Evolutionary conservation across 2,329 filamentous ascomycete species (phyloP), one percentile per base, ranked within the genome.

Genomic region (Aspergillus brasiliensis): DNA sequence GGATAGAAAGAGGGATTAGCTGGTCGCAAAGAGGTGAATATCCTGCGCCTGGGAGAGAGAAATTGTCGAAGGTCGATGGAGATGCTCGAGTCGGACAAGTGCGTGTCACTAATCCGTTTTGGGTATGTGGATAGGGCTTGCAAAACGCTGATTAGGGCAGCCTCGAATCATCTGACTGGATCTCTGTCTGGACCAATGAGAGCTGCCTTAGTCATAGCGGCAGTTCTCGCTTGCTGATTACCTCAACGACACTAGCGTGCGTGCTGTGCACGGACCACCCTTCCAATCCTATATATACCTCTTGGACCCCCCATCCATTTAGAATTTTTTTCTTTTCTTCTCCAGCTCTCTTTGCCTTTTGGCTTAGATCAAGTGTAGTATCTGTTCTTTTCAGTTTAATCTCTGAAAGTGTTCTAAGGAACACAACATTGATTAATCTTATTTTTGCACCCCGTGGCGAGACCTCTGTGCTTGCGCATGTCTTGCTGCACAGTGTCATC

Each of bases 371-470:
- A 92, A 91, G 88, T 92, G 88, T 91, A 92, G 89, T 92, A 92
- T 91, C 89, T 91, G 89, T 92, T 93, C 90, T 92, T 92, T 90
- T 91, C 88, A 93, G 90, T 92, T 92, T 93, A 92, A 92, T 92
- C 88, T 90, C 90, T 93, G 89, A 89, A 91, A 92, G 84, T 84
- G 83, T 82, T 83, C 87, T 85, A 90, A 81, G 83, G 86, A 82
- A 82, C 82, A 82, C 83, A 86, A 85, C 84, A 83, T 82, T 86
- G 88, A 91, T 93, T 92, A 91, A 86, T 86, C 88, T 83, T 84
- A 91, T 93, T 90, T 89, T 91, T 91, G 82, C 67, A 77, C 61
- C 69, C 62, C 67, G 84, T 70, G 78, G 75, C 73, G 68, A 73
- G 77, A 72, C 84, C 87, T 85, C 88, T 90, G 86, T 83, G 87